A percentile compares a stretch with the other conserved stretches of the same genome.
phyloP scores from a whole-genome alignment of 352 stramenopile species.

The Phytophthora tubulina region DNA sequence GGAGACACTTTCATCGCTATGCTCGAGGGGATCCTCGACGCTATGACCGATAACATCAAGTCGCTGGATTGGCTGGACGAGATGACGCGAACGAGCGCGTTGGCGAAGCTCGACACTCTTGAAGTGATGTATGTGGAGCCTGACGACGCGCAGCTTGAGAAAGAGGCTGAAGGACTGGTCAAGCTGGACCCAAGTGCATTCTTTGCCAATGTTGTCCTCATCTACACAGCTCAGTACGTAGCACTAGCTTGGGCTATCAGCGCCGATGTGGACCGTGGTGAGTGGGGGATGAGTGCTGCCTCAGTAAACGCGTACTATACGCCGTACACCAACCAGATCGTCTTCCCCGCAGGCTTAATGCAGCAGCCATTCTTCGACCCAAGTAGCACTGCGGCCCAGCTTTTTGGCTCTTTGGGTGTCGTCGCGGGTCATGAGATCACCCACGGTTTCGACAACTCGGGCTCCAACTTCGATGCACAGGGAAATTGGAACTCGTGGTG shows the following conservation, averaged over 20 bases:
- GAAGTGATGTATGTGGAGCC: constrained; percentile 37
- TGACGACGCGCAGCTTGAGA: constrained; percentile 47
- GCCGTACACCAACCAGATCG: constrained; percentile 85
- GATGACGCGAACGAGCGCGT: constrained; percentile 70
- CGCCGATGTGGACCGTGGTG: constrained; percentile 57
- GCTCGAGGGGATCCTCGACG: constrained; percentile 81
- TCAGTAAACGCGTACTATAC: constrained; percentile 91
- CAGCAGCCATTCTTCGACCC: constrained; percentile 93
- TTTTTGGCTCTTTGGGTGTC: constrained; percentile 92
- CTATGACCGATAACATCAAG: constrained; percentile 81
- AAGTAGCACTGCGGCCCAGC: constrained; percentile 81
- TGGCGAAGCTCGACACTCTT: constrained; percentile 80
- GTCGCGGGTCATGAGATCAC: constrained; percentile 96
- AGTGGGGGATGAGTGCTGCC: constrained; percentile 91
- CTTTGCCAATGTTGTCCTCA: constrained; percentile 61
- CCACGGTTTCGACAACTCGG: constrained; percentile 94
- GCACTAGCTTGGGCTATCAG: constrained; percentile 43
- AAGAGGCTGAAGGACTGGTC: constrained; percentile 49
- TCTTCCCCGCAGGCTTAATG: constrained; percentile 94
- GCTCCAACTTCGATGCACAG: constrained; percentile 81
- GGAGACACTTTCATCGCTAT: constrained; percentile 80
- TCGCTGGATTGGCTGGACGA: constrained; percentile 92
- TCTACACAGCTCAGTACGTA: constrained; percentile 40
- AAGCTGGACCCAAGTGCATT: constrained; percentile 45
- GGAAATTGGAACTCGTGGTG: constrained; percentile 95